phyloP scores from a whole-genome alignment of 306 rosid genomes.

The Prunus fruticosa region DNA sequence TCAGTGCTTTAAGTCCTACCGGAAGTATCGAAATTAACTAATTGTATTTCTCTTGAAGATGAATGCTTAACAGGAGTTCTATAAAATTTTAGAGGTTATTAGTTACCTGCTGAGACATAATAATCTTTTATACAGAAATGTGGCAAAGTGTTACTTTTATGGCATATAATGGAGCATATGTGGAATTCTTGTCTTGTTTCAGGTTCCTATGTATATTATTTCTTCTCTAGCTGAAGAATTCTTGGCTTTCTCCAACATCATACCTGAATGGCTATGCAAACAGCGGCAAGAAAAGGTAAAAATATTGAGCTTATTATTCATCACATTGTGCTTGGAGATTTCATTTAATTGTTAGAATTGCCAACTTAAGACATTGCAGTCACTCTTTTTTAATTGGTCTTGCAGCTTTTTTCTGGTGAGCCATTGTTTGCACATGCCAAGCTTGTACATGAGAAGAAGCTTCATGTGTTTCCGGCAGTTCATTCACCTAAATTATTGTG shows the following conservation, averaged over 20 bases:
- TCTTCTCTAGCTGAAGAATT: conserved; percentile 83
- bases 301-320: conserved; percentile 16
- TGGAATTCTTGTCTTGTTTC: conserved; percentile 6
- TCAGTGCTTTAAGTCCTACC: not conserved
- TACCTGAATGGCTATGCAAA: conserved; percentile 86
- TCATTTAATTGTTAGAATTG: not conserved
- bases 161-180: not conserved
- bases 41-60: not conserved
- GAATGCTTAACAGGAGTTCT: not conserved
- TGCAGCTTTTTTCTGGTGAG: conserved; percentile 82
- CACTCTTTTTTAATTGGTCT: conserved; percentile 23
- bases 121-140: not conserved
- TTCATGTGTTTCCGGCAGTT: conserved; percentile 65
- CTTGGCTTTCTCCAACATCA: conserved; percentile 60
- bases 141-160: not conserved
- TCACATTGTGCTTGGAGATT: conserved; percentile 16
- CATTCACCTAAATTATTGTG: conserved; percentile 66
- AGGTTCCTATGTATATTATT: conserved; percentile 85
- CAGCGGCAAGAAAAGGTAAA: conserved; percentile 68
- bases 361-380: conserved; percentile 21
- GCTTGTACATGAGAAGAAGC: conserved; percentile 59
- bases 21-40: not conserved
- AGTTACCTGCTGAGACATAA: not conserved
- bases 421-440: conserved; percentile 55
- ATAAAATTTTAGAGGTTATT: too few species aligned